Conservation (phyloP, 768 basidiomycete genomes). For the Suillus subaureus region DNA sequence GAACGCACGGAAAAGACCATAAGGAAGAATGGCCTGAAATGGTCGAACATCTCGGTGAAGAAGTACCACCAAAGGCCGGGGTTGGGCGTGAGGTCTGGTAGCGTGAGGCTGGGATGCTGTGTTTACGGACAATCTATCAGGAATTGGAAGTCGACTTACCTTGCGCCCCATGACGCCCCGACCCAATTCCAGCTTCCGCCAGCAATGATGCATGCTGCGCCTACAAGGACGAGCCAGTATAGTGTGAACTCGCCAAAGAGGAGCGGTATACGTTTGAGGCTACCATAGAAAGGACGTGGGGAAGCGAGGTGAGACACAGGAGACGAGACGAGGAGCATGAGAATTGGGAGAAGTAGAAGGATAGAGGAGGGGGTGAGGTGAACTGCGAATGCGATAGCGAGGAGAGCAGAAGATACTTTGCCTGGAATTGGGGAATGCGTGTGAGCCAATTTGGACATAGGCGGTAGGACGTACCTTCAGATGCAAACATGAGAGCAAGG, state of each 20-base stretch:
- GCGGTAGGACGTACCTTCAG: conserved; percentile 49
- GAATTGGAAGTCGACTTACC: conserved; percentile 44
- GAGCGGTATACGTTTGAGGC: conserved; percentile 9
- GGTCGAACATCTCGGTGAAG: conserved; percentile 99
- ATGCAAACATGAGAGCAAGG: conserved; percentile 68
- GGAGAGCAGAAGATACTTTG: conserved; percentile 54
- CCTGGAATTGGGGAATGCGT: conserved; percentile 42
- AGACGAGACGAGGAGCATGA: conserved; percentile 62
- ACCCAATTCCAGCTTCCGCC: conserved; percentile 72
- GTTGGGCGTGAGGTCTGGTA: conserved; percentile 92
- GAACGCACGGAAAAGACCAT: conserved; percentile 85
- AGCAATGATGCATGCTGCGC: conserved; percentile 52
- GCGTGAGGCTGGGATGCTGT: conserved; percentile 55
- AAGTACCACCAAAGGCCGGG: conserved; percentile 99
- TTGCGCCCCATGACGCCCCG: conserved; percentile 81
- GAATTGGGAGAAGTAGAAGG: conserved; percentile 64
- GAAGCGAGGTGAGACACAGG: conserved; percentile 72
- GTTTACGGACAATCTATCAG: background rate
- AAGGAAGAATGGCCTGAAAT: conserved; percentile 94
- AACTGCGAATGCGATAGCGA: conserved; percentile 69
- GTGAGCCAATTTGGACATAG: background rate
- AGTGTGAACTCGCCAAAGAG: conserved; percentile 51
- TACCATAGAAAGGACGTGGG: conserved; percentile 40
- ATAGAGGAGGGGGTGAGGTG: conserved; percentile 75
- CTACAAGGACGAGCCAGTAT: conserved; percentile 50